Conservation (phyloP, 2,329 filamentous ascomycete species). For the Phialophora verrucosa region DNA sequence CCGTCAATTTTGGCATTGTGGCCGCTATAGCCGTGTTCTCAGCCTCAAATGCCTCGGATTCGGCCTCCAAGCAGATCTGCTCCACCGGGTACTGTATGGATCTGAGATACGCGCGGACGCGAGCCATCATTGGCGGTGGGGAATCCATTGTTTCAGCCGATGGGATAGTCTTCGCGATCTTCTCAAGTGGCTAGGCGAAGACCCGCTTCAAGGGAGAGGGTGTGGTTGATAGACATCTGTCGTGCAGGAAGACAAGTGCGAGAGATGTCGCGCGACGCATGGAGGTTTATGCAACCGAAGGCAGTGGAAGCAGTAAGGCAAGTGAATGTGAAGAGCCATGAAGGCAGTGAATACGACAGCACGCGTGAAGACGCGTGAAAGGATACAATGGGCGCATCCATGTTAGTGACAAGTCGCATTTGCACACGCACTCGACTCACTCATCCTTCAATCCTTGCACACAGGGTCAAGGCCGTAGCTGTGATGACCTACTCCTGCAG, state of each 20-base stretch:
- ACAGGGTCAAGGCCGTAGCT: background rate
- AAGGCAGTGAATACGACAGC: background rate
- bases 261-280: background rate
- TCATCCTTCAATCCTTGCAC: background rate
- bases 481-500: background rate
- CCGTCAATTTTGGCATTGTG: constrained; percentile 2
- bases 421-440: background rate
- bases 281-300: background rate
- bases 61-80: background rate
- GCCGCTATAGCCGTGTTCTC: background rate
- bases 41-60: background rate
- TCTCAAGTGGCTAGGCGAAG: too few species aligned
- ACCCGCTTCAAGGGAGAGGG: background rate
- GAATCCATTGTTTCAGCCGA: background rate
- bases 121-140: background rate
- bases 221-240: background rate
- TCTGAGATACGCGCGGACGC: background rate
- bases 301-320: background rate
- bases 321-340: background rate
- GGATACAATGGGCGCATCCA: background rate
- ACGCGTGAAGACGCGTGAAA: background rate
- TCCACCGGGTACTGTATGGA: background rate
- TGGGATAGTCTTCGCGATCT: background rate
- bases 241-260: background rate
- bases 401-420: background rate